These are phyloP conservation scores for Acacia crassicarpa DNA, from an alignment of 306 rosid genomes.

Conservation along the genomic window DNA sequence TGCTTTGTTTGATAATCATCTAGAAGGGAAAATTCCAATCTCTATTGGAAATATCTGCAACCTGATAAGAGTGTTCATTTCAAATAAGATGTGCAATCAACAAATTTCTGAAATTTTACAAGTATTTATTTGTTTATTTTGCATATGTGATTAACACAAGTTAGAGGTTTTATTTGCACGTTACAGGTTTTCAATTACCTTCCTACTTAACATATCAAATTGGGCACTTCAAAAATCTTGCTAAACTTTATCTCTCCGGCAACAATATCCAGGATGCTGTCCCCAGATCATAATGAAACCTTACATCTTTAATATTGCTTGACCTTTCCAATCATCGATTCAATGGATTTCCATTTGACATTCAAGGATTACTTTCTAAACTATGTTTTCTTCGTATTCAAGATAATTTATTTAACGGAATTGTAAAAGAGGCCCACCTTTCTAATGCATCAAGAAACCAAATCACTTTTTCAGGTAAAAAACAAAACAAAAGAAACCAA, in stretches of 20 bases:
- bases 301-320: background rate
- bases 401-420: background rate
- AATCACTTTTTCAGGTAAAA: conserved; percentile 2
- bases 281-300: background rate
- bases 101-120: background rate
- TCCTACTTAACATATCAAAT: background rate
- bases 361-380: background rate
- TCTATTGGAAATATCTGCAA: conserved; percentile 22
- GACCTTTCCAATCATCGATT: background rate
- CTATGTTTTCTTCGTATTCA: background rate
- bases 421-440: conserved; percentile 19
- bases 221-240: background rate
- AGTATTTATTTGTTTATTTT: background rate
- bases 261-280: background rate
- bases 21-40: background rate
- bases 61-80: background rate
- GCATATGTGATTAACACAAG: too few species aligned
- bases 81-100: background rate
- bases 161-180: too few species aligned
- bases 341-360: background rate
- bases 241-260: background rate
- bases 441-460: background rate
- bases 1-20: background rate
- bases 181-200: too few species aligned
- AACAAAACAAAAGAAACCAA: background rate